Conservation (phyloP, 768 basidiomycete species). For the Suillus cothurnatus region DNA sequence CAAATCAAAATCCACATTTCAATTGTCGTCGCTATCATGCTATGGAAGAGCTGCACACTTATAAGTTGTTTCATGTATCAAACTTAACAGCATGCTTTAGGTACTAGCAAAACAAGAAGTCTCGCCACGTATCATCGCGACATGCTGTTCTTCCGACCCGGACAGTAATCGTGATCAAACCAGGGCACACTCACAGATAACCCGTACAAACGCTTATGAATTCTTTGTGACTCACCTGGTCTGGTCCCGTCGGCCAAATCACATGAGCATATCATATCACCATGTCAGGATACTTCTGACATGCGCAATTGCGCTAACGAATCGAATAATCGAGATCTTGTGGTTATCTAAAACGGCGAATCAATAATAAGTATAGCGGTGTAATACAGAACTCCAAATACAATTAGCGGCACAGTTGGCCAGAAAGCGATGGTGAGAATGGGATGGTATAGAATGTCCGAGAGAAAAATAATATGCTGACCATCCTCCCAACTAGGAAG, state of each 20-base stretch:
- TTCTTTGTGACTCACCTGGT: not conserved
- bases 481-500: constrained; percentile 8
- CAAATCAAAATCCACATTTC: not conserved
- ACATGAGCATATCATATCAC: not conserved
- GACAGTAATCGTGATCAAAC: not conserved
- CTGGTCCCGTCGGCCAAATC: not conserved
- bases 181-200: not conserved
- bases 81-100: constrained; percentile 2
- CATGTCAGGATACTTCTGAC: not conserved
- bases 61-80: not conserved
- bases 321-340: not conserved
- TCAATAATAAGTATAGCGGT: constrained; percentile 5
- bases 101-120: not conserved
- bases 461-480: not conserved
- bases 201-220: not conserved
- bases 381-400: constrained; percentile 7
- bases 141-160: not conserved
- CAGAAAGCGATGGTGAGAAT: constrained; percentile 6
- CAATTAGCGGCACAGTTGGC: not conserved
- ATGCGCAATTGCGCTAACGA: not conserved
- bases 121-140: constrained; percentile 3
- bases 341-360: not conserved
- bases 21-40: not conserved
- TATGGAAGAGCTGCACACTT: not conserved
- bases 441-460: constrained; percentile 7